Evolutionary conservation across 169 alveolate species (phyloP), one percentile per base, ranked within the genome.

Genomic region (Cryptosporidium muris): DNA sequence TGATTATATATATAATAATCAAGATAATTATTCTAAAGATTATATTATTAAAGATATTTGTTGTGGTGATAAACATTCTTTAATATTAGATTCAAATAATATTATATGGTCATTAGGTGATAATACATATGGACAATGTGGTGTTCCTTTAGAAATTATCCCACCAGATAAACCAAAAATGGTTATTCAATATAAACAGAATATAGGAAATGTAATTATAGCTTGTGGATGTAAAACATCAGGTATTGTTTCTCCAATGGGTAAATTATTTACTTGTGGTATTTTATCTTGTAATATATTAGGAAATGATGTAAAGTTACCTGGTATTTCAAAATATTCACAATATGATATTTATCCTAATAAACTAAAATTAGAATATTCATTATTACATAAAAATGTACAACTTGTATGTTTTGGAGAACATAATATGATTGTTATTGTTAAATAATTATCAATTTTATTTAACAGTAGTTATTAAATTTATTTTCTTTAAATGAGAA

Each of bases 61-160:
- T 8, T 56, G 74, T 58, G 85, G 85, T 14, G 85, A 74, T 16
- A 74, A 74, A n/a, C 85, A 74, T 74, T 74, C 65, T 42, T 48
- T 74, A 12, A 37, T 74, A 9, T 49, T 74, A 34, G 60, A 54
- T 43, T 74, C 85, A 25, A 47, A 47, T 16, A 74, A 74, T 60
- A 47, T 68, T 14, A n/a, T 74, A 45, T 48, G 54, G 25, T 74
- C 74, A 12, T 43, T 74, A 68, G 85, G 85, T 38, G 85, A 74
- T 36, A 74, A 74, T 43, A 74, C 85, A 43, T 74, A 74, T 37
- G 85, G 85, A 9, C 85, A 74, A 25, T 74, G 85, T 43, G 85
- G 85, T 8, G 36, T 74, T 42, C 34, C 34, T 16, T 25, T 58
- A 12, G 85, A 74, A 34, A 56, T 74, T 42, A 58, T 43, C 45